Base-by-base conservation (phyloP, 202 grass and related monocot species). In the Panicum virgatum region DNA sequence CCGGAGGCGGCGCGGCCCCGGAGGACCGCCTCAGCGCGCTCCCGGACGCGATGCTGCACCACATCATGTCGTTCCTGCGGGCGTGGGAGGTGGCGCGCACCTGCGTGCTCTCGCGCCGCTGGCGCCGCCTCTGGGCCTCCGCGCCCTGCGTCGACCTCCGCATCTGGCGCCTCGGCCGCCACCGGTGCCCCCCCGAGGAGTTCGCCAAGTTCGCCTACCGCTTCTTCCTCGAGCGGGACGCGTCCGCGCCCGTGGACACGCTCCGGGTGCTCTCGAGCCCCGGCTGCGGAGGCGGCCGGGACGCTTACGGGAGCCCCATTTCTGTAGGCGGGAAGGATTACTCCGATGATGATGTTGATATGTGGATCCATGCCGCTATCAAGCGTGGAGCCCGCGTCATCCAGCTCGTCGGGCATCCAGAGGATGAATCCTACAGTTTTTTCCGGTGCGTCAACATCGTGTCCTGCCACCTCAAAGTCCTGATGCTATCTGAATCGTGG, bases 401-500 rank as follows among this genome's bases (percentile, higher is more conserved):
- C 23, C 12, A 60, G 57, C 12, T 60, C 25, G 25, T 4, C 1
- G 11, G 22, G 56, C 56, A 59, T 25, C 23, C 54, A 25, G 12
- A 58, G 7, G 20, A 56, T 0, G 8, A 56, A 7, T 8, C 3
- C 52, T 56, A 2, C 52, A 1, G 9, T 25, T 9, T 1, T 3
- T 12, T 57, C 53, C 2, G 1, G 9, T 3, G 22, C 53, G 53
- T 57, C 56, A 27, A 12, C 12, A 59, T 59, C 3, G 23, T 26
- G 27, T 59, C 30, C 40, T 47, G 40, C 43, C 56, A 82, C 15
- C 67, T 71, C 53, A 76, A 76, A 57, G n/a, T 37, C 50, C 10
- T 67, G 72, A 67, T 68, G 54, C 18, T 83, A 18, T 75, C 81
- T 6, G 47, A 22, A 5, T 3, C 20, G 7, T 18, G 34, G 7